Base-by-base conservation (phyloP, 495 filamentous ascomycete species). In the Aspergillus bertholletiae region DNA sequence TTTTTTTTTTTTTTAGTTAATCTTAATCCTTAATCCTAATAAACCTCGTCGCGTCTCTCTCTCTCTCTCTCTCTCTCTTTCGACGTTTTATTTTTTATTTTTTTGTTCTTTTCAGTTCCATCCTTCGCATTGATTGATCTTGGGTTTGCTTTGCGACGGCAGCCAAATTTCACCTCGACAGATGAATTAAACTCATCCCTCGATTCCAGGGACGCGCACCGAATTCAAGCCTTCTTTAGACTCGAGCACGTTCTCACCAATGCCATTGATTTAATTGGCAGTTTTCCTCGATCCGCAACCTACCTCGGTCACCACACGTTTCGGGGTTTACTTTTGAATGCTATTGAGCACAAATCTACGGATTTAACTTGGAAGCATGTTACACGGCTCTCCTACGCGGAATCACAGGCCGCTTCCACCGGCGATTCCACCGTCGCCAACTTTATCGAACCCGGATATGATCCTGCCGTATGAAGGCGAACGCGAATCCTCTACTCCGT, bases 381-480 rank as follows among this genome's bases (percentile, higher is more conserved):
- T 54, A 41, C 44, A 51, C 48, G 51, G 39, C 24, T 21, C 57
- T 43, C 32, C 52, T 4, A 26, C 47, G 17, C 51, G 32, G 21
- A 52, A 51, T 55, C 58, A 47, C 20, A 54, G 41, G 7, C 51
- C 48, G 9, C 54, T 34, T 44, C 59, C 63, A 11, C 55, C 54
- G 2, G 41, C 49, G 2, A 58, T 64, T 28, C 58, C 63, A 11
- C 80, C 84, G 24, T 95, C 89, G 46, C 92, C 92, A 41, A 94
- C 92, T 7, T 74, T 96, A 54, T 92, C 90, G n/a, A 91, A 95
- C 69, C 90, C 90, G 32, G 90, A 94, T 68, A 92, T 96, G 90
- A 95, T 96, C 56, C 77, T 96, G 35, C 92, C 92, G 34, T 77
- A 80, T 48, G 72, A 74, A 39, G 63, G 65, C 63, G 80, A 85